These are phyloP conservation scores for Artemisia argyi DNA, from an alignment of 129 eudicot genomes.

Conservation along the genomic window DNA sequence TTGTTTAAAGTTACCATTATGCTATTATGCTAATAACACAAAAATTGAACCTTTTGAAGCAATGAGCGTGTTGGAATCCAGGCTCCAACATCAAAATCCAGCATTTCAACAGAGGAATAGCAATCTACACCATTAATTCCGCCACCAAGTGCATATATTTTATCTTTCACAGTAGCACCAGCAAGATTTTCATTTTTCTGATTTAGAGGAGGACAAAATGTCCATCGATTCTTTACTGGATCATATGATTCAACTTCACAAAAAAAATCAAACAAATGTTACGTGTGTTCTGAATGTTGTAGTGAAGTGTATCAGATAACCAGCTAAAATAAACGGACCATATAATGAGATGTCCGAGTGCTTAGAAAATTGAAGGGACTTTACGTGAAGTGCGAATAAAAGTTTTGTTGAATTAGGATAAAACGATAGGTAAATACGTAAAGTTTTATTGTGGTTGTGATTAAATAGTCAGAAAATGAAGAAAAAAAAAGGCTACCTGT, in stretches of 20 bases:
- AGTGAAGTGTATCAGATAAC: no score
- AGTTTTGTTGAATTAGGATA: no score
- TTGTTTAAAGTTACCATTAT: no score
- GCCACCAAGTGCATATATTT: conserved; percentile 82
- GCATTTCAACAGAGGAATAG: conserved; percentile 77
- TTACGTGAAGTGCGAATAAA: no score
- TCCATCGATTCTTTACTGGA: conserved; percentile 53
- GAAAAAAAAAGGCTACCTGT: conserved; percentile 39
- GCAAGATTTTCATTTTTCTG: conserved; percentile 65
- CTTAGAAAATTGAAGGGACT: no score
- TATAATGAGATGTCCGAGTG: no score
- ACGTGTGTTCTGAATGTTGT: not conserved
- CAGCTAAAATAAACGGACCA: no score
- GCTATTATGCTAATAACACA: no score
- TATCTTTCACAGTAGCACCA: conserved; percentile 57
- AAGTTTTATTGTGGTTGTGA: no score
- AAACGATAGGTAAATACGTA: no score
- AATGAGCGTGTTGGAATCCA: conserved; percentile 72
- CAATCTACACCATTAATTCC: conserved; percentile 52
- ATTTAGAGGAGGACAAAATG: conserved; percentile 53
- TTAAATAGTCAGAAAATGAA: no score
- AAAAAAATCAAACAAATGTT: conserved; percentile 1
- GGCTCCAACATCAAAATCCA: conserved; percentile 62
- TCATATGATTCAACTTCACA: conserved; percentile 69
- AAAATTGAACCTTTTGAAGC: conserved; percentile 57